Conservation (phyloP, 148 eudicot species). For the Vaccinium macrocarpon region DNA sequence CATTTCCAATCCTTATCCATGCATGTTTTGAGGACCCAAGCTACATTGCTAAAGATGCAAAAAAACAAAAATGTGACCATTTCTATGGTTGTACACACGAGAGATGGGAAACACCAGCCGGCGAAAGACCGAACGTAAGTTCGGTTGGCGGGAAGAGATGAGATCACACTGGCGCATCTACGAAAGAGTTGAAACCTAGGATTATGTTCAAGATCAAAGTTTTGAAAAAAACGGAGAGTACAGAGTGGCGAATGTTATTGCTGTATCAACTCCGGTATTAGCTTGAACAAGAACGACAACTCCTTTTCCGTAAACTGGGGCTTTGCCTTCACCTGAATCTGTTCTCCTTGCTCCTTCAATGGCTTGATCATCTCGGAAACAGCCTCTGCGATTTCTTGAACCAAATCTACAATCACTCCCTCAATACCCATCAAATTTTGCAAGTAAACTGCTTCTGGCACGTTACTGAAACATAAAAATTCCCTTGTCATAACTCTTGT, state of each 20-base stretch:
- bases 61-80: not conserved
- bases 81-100: not conserved
- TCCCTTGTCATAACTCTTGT: not conserved
- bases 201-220: not conserved
- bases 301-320: slow-evolving; percentile 43
- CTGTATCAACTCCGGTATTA: slow-evolving; percentile 37
- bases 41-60: not conserved
- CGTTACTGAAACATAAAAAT: slow-evolving; percentile 35
- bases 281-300: slow-evolving; percentile 46
- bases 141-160: not conserved
- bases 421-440: slow-evolving; percentile 72
- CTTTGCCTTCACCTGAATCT: slow-evolving; percentile 17
- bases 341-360: slow-evolving; percentile 10
- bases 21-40: not conserved
- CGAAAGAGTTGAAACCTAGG: not conserved
- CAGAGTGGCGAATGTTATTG: slow-evolving; percentile 13
- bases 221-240: not conserved
- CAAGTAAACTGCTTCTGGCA: slow-evolving; percentile 71
- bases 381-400: slow-evolving; percentile 53
- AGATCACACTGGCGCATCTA: not conserved
- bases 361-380: slow-evolving; percentile 35
- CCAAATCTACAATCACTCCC: slow-evolving; percentile 73
- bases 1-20: not conserved
- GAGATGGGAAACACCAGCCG: not conserved
- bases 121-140: not conserved